Conservation (phyloP, 768 basidiomycete species). For the Phlegmacium glaucopus region DNA sequence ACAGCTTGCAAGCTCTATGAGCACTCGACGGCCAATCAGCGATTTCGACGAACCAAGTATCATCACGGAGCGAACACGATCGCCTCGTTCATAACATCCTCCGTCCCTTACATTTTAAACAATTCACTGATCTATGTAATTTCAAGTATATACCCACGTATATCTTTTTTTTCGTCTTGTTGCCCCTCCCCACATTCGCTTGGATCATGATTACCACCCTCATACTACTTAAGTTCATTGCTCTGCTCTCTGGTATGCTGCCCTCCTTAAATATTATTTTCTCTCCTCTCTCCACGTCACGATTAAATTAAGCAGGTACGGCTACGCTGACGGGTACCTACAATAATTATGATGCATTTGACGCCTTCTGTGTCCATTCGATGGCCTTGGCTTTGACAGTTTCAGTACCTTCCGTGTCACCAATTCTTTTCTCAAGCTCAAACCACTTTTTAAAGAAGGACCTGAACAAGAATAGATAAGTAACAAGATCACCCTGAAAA, state of each 20-base stretch:
- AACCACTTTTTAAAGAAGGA: constrained; percentile 99
- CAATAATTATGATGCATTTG: constrained; percentile 31
- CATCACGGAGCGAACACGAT: constrained; percentile 54
- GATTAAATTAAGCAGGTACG: constrained; percentile 10
- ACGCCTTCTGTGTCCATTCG: constrained; percentile 77
- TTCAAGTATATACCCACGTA: constrained; percentile 50
- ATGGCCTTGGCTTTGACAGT: constrained; percentile 85
- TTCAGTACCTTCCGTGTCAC: constrained; percentile 80
- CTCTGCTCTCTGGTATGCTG: constrained; percentile 21
- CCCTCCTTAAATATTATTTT: constrained; percentile 21
- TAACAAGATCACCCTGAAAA: neutral
- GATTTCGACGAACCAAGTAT: constrained; percentile 59
- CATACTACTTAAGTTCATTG: constrained; percentile 23
- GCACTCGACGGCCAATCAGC: constrained; percentile 65
- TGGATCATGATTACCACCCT: constrained; percentile 46
- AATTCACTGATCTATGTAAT: constrained; percentile 32
- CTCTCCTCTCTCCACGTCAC: constrained; percentile 13
- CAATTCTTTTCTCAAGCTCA: constrained; percentile 78
- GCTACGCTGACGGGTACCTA: constrained; percentile 20
- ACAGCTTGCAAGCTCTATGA: constrained; percentile 78
- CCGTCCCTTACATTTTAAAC: constrained; percentile 11
- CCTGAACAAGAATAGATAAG: constrained; percentile 36
- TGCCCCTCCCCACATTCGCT: constrained; percentile 47
- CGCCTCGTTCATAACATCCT: constrained; percentile 46
- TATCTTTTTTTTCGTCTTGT: constrained; percentile 23